Base-by-base conservation (phyloP, 176 grass and related monocot species). In the Oryza longistaminata region DNA sequence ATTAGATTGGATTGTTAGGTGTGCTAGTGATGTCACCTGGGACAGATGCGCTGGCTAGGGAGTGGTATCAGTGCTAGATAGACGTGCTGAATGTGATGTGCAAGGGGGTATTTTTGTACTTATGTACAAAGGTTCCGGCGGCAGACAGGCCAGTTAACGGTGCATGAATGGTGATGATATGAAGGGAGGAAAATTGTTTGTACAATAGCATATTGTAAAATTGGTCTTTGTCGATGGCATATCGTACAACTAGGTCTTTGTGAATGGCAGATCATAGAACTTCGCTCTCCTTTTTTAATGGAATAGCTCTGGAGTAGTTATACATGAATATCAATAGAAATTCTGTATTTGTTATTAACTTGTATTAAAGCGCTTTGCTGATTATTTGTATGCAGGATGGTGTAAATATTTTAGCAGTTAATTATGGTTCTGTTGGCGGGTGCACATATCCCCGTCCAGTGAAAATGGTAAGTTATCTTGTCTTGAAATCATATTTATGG, bases 381-480 rank as follows among this genome's bases (percentile, higher is more conserved):
- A 22, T 85, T 25, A 25, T 52, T 81, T 83, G 68, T 79, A 76
- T 72, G 76, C 86, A 98, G 96, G 91, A 95, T 87, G 96, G 93
- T 83, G 86, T 94, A 79, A 95, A 96, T 90, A 85, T 98, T 86
- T 86, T 98, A 78, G 85, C 93, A 64, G 81, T 98, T 53, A 98
- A 96, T 71, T 98, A 98, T 93, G 96, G 93, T 81, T 93, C 96
- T 77, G 83, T 88, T 94, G 91, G 91, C 78, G 90, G 85, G 81
- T 98, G 96, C 65, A 91, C 94, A 49, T 96, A 90, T 67, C 93
- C 93, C 5, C 78, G 90, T n/a, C 75, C 85, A 45, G 66, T 94
- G 73, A 94, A 90, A 94, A 65, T 88, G 42, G 96, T 98, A 80
- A 92, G 93, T 83, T 83, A 73, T 73, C 19, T 68, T 76, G 29